Evolutionary conservation across 2,329 filamentous ascomycete genomes (phyloP).

Genomic region (Neofusicoccum kwambonambiense): DNA sequence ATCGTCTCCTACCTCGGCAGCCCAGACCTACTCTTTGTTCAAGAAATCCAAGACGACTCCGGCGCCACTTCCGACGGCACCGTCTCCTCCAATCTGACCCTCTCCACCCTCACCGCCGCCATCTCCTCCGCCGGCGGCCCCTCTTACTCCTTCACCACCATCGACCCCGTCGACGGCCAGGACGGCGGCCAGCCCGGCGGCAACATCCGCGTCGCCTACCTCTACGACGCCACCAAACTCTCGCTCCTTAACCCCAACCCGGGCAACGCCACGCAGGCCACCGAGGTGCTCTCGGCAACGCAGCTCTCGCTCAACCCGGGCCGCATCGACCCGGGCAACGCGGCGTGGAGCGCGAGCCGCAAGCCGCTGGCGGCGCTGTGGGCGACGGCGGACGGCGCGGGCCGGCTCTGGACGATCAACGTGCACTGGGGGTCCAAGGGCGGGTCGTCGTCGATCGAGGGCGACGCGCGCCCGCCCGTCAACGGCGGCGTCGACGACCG

Average conservation of each 20-base stretch:
- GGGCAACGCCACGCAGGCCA: slow-evolving; percentile 55
- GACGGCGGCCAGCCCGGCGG: slow-evolving; percentile 67
- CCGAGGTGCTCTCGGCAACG: slow-evolving; percentile 57
- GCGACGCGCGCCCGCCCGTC: slow-evolving; percentile 64
- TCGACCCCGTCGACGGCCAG: background rate
- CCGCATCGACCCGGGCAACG: slow-evolving; percentile 61
- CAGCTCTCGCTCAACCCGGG: slow-evolving; percentile 68
- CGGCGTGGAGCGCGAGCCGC: slow-evolving; percentile 60
- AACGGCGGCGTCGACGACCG: slow-evolving; percentile 63
- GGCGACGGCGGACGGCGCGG: slow-evolving; percentile 54
- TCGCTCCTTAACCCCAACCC: slow-evolving; percentile 59
- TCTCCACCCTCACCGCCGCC: slow-evolving; percentile 26
- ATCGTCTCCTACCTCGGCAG: slow-evolving; percentile 63
- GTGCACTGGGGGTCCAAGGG: slow-evolving; percentile 68
- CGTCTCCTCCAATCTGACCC: slow-evolving; percentile 22
- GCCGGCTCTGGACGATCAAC: slow-evolving; percentile 68
- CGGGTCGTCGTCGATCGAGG: slow-evolving; percentile 60
- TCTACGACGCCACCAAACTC: slow-evolving; percentile 63
- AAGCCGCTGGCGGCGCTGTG: slow-evolving; percentile 69
- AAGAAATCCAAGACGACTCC: slow-evolving; percentile 69
- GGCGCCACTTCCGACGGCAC: slow-evolving; percentile 59
- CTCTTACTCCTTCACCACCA: slow-evolving; percentile 46
- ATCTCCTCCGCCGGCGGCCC: slow-evolving; percentile 36
- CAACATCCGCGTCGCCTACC: slow-evolving; percentile 70
- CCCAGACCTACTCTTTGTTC: slow-evolving; percentile 66